Evolutionary conservation across 805 yeast genomes (phyloP), one percentile per base, ranked within the genome.

Genomic region (Kazachstania viticola): DNA sequence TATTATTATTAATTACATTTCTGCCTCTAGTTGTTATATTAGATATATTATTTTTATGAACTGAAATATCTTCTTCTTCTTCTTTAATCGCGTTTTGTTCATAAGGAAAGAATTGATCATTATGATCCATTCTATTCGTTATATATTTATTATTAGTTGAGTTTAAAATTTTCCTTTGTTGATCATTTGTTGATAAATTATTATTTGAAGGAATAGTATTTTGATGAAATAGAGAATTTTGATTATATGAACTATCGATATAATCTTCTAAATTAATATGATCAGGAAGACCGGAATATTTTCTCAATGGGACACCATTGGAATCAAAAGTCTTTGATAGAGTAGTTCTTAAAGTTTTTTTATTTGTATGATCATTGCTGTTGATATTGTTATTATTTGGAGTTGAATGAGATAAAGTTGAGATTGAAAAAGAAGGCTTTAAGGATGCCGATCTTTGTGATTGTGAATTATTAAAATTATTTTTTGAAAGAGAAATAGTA

Each of bases 261-360:
- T 58, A 59, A 35, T 62, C 68, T 34, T 62, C 69, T 19, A 58
- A 46, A 39, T 64, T 61, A 11, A 63, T 65, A 48, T 74, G 75
- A 45, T 74, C 79, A 0, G 79, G 79, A 3, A 74, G 69, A 14
- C 79, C 81, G 14, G 85, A 75, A 45, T 79, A 79, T 21, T 85
- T 60, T 46, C 87, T 64, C 5, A 83, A 73, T 29, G 75, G 79
- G 0, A 78, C 71, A 1, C 83, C 85, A 42, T 73, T 77, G 9
- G 73, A 69, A 44, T 79, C 88, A 52, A 80, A 79, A 5, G 79
- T 56, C 39, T 76, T 75, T 1, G 85, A 77, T 0, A 85, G 76
- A 2, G 84, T 78, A 2, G 85, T 73, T 25, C 80, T 54, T 28
- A 74, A 56, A 31, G 67, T 73, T 29, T 47, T 37, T 31, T 42